These are phyloP conservation scores for Lentinula detonsa DNA, from an alignment of 768 basidiomycete species.

Conservation along the genomic window DNA sequence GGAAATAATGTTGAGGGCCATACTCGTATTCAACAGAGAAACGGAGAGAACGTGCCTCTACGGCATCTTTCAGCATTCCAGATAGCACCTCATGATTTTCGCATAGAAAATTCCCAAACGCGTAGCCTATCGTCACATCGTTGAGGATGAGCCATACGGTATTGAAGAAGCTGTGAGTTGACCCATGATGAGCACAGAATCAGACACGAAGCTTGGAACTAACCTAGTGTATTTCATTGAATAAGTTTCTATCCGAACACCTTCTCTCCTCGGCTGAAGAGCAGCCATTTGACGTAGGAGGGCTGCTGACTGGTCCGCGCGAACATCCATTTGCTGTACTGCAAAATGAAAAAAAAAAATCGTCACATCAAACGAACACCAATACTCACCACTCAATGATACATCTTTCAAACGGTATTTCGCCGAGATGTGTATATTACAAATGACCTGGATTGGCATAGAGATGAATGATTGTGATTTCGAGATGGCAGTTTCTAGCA, in stretches of 20 bases:
- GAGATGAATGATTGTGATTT: constrained; percentile 8
- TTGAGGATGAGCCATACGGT: constrained; percentile 88
- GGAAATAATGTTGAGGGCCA: neutral
- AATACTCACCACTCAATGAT: constrained; percentile 31
- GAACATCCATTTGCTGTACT: constrained; percentile 61
- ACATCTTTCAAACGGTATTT: constrained; percentile 31
- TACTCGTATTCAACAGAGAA: neutral
- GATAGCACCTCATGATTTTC: constrained; percentile 57
- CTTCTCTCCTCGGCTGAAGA: constrained; percentile 30
- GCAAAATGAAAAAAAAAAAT: neutral
- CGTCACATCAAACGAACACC: neutral
- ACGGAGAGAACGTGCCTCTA: constrained; percentile 30
- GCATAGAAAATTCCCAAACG: constrained; percentile 62
- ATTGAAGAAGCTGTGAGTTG: constrained; percentile 59
- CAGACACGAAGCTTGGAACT: constrained; percentile 10
- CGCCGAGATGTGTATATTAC: constrained; percentile 11
- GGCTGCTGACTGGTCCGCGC: constrained; percentile 43
- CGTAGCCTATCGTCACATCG: constrained; percentile 80
- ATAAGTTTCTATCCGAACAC: constrained; percentile 29
- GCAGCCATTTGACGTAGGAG: constrained; percentile 29
- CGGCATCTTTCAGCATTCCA: constrained; percentile 21
- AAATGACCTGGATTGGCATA: constrained; percentile 6
- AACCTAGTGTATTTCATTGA: constrained; percentile 68
- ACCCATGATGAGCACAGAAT: neutral
- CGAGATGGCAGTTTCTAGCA: neutral